These are phyloP conservation scores for Sordariomycetes sp. DNA, from an alignment of 2,329 filamentous ascomycete genomes.

Conservation along the genomic window DNA sequence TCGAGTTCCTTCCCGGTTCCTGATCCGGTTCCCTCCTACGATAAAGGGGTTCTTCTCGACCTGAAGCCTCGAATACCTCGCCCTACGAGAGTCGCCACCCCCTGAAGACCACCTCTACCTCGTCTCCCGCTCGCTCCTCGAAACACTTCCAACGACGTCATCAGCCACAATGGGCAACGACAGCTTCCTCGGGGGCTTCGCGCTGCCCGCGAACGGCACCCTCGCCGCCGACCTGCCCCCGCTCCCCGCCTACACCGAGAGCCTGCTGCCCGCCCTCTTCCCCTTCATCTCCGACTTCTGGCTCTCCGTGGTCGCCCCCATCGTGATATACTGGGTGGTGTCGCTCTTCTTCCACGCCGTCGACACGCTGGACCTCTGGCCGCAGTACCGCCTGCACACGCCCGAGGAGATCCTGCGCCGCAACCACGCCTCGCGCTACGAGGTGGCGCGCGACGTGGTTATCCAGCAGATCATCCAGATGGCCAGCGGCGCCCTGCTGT, in stretches of 20 bases:
- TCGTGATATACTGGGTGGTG: conserved; percentile 79
- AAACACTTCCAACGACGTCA: background rate
- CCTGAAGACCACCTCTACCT: too few relatives aligned
- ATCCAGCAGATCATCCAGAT: conserved; percentile 89
- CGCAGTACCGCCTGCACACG: conserved; percentile 88
- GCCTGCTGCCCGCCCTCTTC: conserved; percentile 60
- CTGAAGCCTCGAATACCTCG: background rate
- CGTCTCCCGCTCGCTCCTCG: background rate
- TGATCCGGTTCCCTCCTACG: background rate
- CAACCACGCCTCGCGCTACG: conserved; percentile 75
- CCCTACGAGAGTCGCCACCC: background rate
- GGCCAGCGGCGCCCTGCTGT: conserved; percentile 54
- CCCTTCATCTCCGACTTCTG: conserved; percentile 73
- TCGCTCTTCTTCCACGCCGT: conserved; percentile 82
- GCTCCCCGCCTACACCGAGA: conserved; percentile 70
- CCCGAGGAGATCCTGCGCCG: conserved; percentile 81
- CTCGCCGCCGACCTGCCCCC: conserved; percentile 55
- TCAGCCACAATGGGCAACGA: conserved; percentile 27
- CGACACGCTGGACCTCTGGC: conserved; percentile 75
- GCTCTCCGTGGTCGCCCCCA: conserved; percentile 63
- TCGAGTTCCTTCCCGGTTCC: background rate
- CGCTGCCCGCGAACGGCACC: conserved; percentile 39
- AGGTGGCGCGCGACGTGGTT: conserved; percentile 84
- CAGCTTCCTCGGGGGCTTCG: conserved; percentile 15
- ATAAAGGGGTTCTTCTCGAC: background rate